A percentile compares a stretch with the other conserved stretches of the same genome.
phyloP scores from a whole-genome alignment of 768 basidiomycete genomes.

The Lactifluus piperatus region DNA sequence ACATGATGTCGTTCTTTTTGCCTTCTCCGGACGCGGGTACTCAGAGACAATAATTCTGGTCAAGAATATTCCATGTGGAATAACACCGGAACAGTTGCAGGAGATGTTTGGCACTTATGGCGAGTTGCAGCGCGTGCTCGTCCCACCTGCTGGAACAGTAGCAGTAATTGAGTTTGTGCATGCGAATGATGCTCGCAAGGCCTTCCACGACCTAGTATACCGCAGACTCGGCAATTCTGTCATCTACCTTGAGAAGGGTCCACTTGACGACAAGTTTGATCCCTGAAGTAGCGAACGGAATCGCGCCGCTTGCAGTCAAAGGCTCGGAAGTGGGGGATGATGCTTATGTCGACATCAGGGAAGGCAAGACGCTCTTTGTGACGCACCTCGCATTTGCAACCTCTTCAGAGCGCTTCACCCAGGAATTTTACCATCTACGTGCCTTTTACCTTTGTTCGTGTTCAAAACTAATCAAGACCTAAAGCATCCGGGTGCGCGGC shows the following conservation, averaged over 20 bases:
- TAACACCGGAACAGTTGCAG: no score
- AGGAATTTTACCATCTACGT: constrained; percentile 65
- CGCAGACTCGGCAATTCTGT: no score
- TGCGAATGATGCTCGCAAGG: constrained; percentile 58
- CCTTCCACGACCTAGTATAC: constrained; percentile 76
- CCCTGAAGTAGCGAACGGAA: no score
- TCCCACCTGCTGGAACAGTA: no score
- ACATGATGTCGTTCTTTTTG: no score
- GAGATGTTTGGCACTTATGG: no score
- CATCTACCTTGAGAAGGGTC: constrained; percentile 94
- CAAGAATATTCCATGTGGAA: constrained; percentile 99
- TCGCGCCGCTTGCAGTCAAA: constrained; percentile 27
- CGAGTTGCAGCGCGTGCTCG: no score
- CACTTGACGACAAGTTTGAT: constrained; percentile 39
- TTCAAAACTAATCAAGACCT: constrained; percentile 90
- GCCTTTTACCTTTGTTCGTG: constrained; percentile 78
- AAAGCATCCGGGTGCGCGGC: constrained; percentile 46
- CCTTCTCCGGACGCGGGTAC: no score
- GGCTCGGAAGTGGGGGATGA: constrained; percentile 26
- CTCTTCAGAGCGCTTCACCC: no score
- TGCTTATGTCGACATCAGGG: constrained; percentile 38
- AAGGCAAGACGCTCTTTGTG: constrained; percentile 81
- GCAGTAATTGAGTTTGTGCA: constrained; percentile 82
- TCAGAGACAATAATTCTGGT: constrained; percentile 78
- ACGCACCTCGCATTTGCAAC: constrained; percentile 96